Evolutionary conservation across 2,329 filamentous ascomycete genomes (phyloP).

Genomic region (Penicillium crustosum): DNA sequence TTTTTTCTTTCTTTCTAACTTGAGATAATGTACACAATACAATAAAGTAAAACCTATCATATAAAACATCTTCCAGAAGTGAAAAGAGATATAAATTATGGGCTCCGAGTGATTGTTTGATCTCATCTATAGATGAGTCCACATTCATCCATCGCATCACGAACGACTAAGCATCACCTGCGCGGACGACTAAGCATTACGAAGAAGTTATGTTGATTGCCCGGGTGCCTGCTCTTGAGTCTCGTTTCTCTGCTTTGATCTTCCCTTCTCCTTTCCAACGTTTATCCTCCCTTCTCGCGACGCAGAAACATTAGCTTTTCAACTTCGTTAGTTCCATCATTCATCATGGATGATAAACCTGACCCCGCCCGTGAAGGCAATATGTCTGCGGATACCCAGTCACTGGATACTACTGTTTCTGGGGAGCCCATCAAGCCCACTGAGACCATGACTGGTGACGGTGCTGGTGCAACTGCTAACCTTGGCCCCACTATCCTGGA

Average conservation of each 20-base stretch:
- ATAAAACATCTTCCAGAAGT: too few species aligned
- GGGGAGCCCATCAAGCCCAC: background rate
- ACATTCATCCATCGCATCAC: too few species aligned
- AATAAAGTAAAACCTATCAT: too few species aligned
- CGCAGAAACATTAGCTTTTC: background rate
- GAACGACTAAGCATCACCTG: too few species aligned
- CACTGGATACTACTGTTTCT: background rate
- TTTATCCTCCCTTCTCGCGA: background rate
- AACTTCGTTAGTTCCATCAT: background rate
- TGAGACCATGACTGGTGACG: background rate
- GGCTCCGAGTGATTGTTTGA: too few species aligned
- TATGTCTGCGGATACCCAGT: background rate
- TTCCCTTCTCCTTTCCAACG: background rate
- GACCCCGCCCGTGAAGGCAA: background rate
- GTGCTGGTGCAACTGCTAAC: background rate
- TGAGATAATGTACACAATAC: too few species aligned
- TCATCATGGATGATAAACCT: background rate
- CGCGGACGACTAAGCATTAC: background rate
- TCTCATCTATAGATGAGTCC: too few species aligned
- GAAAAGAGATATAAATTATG: too few species aligned
- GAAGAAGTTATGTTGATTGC: background rate
- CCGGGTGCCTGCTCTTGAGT: background rate
- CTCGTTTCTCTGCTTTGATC: background rate
- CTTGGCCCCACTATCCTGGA: background rate
- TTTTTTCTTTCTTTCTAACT: too few species aligned